Base-by-base conservation (phyloP, 2,329 filamentous ascomycete genomes). In the Trichoderma hamatum region DNA sequence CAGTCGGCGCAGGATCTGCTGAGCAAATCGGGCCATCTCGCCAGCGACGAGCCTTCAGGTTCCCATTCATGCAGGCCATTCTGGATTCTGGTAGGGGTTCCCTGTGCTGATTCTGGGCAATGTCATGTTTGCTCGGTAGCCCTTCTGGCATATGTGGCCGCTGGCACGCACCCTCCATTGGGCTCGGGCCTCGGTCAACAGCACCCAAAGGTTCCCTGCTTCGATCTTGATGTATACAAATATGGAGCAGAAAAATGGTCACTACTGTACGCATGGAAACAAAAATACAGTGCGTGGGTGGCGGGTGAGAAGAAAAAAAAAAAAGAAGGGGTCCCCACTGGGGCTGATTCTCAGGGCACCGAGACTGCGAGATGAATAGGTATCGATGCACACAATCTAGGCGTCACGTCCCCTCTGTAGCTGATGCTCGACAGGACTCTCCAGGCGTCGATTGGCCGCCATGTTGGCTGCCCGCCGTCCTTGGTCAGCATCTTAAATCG, bases 11-110 rank as follows among this genome's bases (percentile, higher is more conserved):
- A 64, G 28, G 61, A 66, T 66, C 52, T 66, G 36, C 63, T 66
- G 52, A 26, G 52, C 54, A 66, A 55, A 66, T 66, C 63, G 63
- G 63, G 36, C 63, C 63, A 66, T 66, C 24, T 26, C 36, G 16
- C 52, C 62, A 30, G 26, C 26, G 49, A 54, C 46, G 32, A 10
- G 21, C 28, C 61, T 55, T 32, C 52, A 52, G 61, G 51, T 26
- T 43, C 30, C 51, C 62, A 46, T 24, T 65, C 43, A 56, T 46
- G 63, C 63, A 49, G 36, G 63, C 34, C 63, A 66, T 58, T 19
- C 14, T 16, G 36, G 34, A 36, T 14, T 36, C 21, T 21, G 51
- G 62, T 55, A 36, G 46, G 62, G 62, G 52, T 49, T 28, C 21
- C 16, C 24, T 54, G n/a, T 30, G 24, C 19, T 26, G 46, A 28